A percentile compares a stretch with the other conserved stretches of the same genome.
Conservation (phyloP, 2,329 filamentous ascomycete genomes). For the Aspergillus melleus region DNA sequence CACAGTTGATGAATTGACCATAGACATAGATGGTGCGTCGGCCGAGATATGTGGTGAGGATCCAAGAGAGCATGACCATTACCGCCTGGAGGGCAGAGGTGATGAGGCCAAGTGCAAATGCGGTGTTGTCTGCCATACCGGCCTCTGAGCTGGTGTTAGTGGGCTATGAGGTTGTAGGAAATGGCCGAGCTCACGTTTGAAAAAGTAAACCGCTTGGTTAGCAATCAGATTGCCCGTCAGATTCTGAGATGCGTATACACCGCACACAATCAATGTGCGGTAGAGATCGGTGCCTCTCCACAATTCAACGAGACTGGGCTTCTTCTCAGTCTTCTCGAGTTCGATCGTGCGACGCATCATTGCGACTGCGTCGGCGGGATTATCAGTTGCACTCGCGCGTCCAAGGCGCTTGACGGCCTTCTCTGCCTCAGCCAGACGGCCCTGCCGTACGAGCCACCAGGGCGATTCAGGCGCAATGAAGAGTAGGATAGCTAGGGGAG, state of each 20-base stretch:
- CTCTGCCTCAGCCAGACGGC: constrained; percentile 45
- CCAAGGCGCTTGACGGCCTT: constrained; percentile 54
- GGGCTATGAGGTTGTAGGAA: constrained; percentile 16
- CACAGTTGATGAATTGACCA: constrained; percentile 56
- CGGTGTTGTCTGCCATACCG: constrained; percentile 54
- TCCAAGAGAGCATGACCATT: constrained; percentile 67
- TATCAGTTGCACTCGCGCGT: constrained; percentile 38
- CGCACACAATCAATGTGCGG: constrained; percentile 57
- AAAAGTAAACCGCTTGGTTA: constrained; percentile 63
- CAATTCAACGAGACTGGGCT: constrained; percentile 53
- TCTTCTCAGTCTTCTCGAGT: constrained; percentile 51
- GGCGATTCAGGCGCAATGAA: constrained; percentile 52
- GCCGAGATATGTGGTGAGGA: constrained; percentile 64
- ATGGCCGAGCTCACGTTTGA: constrained; percentile 39
- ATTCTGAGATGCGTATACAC: constrained; percentile 61
- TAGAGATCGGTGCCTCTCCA: constrained; percentile 57
- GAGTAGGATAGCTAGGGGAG: constrained; percentile 54
- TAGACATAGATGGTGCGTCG: constrained; percentile 66
- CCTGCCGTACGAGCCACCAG: constrained; percentile 57
- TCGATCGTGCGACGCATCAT: constrained; percentile 62
- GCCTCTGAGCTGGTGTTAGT: constrained; percentile 55
- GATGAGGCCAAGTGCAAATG: constrained; percentile 65
- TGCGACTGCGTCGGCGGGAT: constrained; percentile 50
- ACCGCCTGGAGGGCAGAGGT: constrained; percentile 63
- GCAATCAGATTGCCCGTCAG: constrained; percentile 62